phyloP scores from a whole-genome alignment of 176 grass and related monocot genomes.

The Ensete glaucum region DNA sequence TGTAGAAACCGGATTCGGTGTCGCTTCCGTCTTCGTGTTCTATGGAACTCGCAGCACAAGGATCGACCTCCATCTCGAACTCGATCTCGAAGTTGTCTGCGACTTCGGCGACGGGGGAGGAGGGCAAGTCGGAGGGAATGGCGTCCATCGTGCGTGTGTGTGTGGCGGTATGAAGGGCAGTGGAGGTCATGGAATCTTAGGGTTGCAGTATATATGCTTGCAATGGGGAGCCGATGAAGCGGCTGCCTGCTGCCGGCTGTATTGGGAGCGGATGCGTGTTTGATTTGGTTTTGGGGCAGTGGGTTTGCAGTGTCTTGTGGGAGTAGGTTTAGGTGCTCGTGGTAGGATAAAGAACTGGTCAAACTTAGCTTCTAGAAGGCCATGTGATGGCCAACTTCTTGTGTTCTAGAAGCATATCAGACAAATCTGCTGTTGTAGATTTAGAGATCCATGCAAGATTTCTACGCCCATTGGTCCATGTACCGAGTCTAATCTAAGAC shows the following conservation, averaged over 20 bases:
- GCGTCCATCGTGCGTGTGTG: neutral
- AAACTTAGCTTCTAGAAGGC: neutral
- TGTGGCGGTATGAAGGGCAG: neutral
- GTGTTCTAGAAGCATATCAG: too few relatives aligned
- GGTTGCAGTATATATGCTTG: too few relatives aligned
- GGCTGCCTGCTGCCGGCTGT: too few relatives aligned
- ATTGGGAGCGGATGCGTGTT: neutral
- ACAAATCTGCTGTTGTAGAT: too few relatives aligned
- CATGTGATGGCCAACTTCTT: neutral
- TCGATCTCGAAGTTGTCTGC: neutral
- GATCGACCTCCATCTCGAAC: neutral
- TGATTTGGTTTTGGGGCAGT: neutral
- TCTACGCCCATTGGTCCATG: too few relatives aligned
- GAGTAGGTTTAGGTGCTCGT: neutral
- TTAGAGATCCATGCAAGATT: too few relatives aligned
- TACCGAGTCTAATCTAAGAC: too few relatives aligned
- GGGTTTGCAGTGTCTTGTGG: neutral
- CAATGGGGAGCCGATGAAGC: too few relatives aligned
- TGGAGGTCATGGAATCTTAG: neutral
- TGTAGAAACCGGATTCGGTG: slow-evolving; percentile 1
- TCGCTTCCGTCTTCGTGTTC: slow-evolving; percentile 2
- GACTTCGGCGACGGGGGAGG: neutral
- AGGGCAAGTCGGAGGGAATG: slow-evolving; percentile 18
- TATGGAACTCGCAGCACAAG: slow-evolving; percentile 9
- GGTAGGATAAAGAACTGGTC: neutral